Evolutionary conservation across 768 basidiomycete species (phyloP).

Genomic region (Neoboletus subvelutipes): DNA sequence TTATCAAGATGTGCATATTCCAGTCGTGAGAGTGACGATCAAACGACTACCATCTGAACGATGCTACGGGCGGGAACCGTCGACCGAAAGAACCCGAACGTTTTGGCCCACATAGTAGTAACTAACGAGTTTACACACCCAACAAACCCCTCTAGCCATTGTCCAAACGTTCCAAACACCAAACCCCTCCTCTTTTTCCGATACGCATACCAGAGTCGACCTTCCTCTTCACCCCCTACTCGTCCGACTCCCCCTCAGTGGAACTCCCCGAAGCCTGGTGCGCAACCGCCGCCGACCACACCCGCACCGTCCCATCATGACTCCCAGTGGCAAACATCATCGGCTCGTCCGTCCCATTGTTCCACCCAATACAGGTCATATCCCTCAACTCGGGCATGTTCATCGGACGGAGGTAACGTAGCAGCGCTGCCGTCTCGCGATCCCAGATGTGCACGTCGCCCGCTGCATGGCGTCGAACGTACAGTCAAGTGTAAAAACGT

Average conservation of each 20-base stretch:
- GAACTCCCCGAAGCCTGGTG: conserved; percentile 14
- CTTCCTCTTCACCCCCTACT: background rate
- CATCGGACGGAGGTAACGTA: conserved; percentile 67
- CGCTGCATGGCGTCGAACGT: conserved; percentile 39
- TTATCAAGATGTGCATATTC: too few relatives aligned
- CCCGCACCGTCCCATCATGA: conserved; percentile 72
- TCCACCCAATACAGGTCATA: conserved; percentile 83
- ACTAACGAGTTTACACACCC: background rate
- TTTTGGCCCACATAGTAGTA: background rate
- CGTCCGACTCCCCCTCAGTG: conserved; percentile 24
- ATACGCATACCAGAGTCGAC: background rate
- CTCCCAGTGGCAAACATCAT: conserved; percentile 68
- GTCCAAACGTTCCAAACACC: background rate
- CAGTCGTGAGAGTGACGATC: background rate
- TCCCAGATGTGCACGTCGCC: conserved; percentile 89
- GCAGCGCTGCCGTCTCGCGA: conserved; percentile 67
- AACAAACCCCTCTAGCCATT: background rate
- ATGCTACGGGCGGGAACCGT: background rate
- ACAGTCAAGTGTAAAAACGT: background rate
- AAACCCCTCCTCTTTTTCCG: background rate
- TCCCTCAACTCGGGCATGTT: conserved; percentile 51
- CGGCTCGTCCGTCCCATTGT: conserved; percentile 49
- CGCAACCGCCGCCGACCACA: conserved; percentile 58
- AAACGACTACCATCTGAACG: background rate
- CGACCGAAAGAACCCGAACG: background rate